These are phyloP conservation scores for Hirsutella minnesotensis DNA, from an alignment of 2,329 filamentous ascomycete species.

Conservation along the genomic window DNA sequence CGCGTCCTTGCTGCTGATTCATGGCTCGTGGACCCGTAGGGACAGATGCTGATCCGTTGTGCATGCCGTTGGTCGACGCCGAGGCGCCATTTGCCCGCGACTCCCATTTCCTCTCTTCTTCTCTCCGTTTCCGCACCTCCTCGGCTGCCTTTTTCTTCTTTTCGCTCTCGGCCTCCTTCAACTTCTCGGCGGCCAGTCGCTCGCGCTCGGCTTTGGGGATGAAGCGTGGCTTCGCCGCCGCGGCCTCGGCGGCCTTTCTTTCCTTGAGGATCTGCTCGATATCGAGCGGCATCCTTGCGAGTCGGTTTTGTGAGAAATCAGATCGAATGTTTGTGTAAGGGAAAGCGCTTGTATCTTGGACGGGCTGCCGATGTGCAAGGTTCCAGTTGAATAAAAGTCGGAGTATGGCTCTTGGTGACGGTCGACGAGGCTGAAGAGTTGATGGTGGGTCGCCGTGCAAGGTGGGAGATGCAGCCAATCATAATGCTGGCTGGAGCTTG, in stretches of 20 bases:
- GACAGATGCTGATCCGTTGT: conserved; percentile 20
- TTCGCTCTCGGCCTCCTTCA: conserved; percentile 54
- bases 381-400: no score
- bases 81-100: conserved; percentile 14
- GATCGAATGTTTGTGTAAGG: no score
- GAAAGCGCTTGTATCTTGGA: no score
- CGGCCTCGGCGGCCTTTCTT: conserved; percentile 77
- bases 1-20: conserved; percentile 32
- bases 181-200: conserved; percentile 65
- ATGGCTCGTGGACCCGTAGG: conserved; percentile 66
- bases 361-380: no score
- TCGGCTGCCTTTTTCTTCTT: conserved; percentile 35
- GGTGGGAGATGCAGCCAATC: conserved; percentile 2
- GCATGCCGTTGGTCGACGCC: conserved; percentile 12
- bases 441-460: neutral
- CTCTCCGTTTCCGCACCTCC: conserved; percentile 59
- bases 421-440: conserved; percentile 6
- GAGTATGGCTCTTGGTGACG: no score
- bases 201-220: conserved; percentile 75
- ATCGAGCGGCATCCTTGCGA: conserved; percentile 41
- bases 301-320: neutral
- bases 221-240: conserved; percentile 79
- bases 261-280: conserved; percentile 77
- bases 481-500: neutral
- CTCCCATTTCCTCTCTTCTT: conserved; percentile 40